Evolutionary conservation across 352 stramenopile species (phyloP).

Genomic region (Phytophthora aleatoria): DNA sequence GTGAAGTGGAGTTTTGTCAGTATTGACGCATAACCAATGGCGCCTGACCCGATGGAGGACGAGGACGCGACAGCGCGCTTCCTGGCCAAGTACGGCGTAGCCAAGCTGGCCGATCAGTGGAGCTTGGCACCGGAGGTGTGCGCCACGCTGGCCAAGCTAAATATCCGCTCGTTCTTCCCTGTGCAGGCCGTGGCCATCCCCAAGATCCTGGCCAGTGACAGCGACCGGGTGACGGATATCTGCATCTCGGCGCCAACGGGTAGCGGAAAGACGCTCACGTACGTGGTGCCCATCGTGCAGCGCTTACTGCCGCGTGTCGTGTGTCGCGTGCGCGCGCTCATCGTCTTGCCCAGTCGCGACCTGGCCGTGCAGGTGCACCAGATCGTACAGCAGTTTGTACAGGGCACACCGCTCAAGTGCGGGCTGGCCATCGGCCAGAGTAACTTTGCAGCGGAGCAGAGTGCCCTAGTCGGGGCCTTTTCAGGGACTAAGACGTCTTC

Average conservation of each 20-base stretch:
- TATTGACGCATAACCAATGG: constrained; percentile 20
- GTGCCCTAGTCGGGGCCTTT: constrained; percentile 57
- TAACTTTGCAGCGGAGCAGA: constrained; percentile 87
- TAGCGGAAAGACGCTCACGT: constrained; percentile 97
- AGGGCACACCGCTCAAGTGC: constrained; percentile 83
- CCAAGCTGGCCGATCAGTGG: constrained; percentile 65
- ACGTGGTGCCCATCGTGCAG: constrained; percentile 96
- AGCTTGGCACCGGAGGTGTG: constrained; percentile 48
- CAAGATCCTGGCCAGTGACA: constrained; percentile 87
- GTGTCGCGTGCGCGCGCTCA: constrained; percentile 92
- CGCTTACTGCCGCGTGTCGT: constrained; percentile 81
- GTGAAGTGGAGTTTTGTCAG: not conserved
- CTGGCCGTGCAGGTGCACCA: constrained; percentile 92
- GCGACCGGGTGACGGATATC: constrained; percentile 90
- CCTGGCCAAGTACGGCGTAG: constrained; percentile 66
- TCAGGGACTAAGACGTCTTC: constrained; percentile 1
- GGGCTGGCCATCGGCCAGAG: constrained; percentile 92
- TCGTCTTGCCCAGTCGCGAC: constrained; percentile 97
- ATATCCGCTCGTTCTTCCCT: constrained; percentile 92
- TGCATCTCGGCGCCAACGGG: constrained; percentile 98
- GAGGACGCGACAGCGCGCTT: constrained; percentile 46
- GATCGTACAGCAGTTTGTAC: constrained; percentile 67
- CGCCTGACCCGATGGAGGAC: constrained; percentile 9
- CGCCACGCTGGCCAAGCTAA: constrained; percentile 42
- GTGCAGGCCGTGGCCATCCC: constrained; percentile 95